phyloP scores from a whole-genome alignment of 108 stramenopile genomes.

The Pseudonitzschia multiseries region DNA sequence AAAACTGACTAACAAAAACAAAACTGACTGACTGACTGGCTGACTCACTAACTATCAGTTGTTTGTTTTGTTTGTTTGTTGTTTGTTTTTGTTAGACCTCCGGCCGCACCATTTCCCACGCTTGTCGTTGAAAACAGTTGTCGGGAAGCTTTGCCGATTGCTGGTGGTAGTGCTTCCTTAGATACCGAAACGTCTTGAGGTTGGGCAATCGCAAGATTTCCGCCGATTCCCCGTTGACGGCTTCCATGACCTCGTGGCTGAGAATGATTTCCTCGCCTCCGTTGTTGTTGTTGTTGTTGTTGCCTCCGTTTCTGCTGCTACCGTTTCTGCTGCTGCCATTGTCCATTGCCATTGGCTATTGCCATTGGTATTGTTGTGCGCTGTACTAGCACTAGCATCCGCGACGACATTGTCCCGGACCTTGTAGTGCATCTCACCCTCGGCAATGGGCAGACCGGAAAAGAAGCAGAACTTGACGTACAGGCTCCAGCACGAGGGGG shows the following conservation, averaged over 20 bases:
- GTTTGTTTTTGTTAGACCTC: conserved; percentile 52
- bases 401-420: conserved; percentile 51
- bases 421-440: conserved; percentile 86
- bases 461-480: conserved; percentile 89
- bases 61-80: no score
- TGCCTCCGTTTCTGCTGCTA: no score
- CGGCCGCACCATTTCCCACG: conserved; percentile 77
- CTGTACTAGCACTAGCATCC: no score
- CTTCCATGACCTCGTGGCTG: conserved; percentile 85
- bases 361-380: no score
- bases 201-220: conserved; percentile 80
- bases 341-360: no score
- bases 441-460: conserved; percentile 85
- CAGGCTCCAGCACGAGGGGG: conserved; percentile 62
- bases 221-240: conserved; percentile 72
- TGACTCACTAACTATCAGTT: no score
- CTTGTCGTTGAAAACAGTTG: conserved; percentile 67
- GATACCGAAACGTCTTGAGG: conserved; percentile 75
- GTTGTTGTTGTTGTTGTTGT: no score
- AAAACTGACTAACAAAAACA: no score
- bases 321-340: no score
- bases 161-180: conserved; percentile 72
- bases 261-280: conserved; percentile 68
- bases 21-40: no score
- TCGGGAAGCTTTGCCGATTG: conserved; percentile 75